Evolutionary conservation across 2,329 filamentous ascomycete genomes (phyloP).

Genomic region (Fusarium sambucinum): DNA sequence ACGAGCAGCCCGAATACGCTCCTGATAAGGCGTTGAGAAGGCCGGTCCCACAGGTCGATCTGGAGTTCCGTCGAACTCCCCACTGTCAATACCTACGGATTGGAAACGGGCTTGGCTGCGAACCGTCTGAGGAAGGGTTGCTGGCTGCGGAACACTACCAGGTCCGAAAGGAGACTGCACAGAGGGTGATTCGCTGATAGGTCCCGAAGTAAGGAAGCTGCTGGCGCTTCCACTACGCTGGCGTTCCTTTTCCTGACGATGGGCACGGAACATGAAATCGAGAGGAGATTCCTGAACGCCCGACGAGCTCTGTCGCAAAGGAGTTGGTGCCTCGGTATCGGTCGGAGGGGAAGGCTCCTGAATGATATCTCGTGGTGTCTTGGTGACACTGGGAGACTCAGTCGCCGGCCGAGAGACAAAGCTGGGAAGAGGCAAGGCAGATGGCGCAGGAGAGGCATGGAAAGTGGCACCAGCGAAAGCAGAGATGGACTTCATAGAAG

Average conservation of each 20-base stretch:
- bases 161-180: conserved; percentile 53
- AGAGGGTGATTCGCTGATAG: conserved; percentile 66
- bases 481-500: conserved; percentile 61
- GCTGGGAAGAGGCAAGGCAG: conserved; percentile 88
- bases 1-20: conserved; percentile 69
- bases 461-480: conserved; percentile 95
- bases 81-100: conserved; percentile 46
- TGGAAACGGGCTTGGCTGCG: conserved; percentile 41
- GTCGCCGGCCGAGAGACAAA: conserved; percentile 82
- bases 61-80: conserved; percentile 73
- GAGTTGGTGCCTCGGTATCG: conserved; percentile 63
- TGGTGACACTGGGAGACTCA: conserved; percentile 64
- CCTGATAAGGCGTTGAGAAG: conserved; percentile 75
- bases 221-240: conserved; percentile 66
- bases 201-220: conserved; percentile 55
- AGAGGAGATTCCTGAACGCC: conserved; percentile 76
- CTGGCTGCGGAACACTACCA: conserved; percentile 40
- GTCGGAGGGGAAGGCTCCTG: conserved; percentile 65
- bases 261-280: conserved; percentile 90
- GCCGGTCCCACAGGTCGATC: conserved; percentile 70
- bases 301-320: conserved; percentile 55
- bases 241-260: conserved; percentile 80
- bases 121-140: conserved; percentile 45
- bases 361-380: conserved; percentile 52
- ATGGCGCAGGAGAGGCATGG: conserved; percentile 92